These are phyloP conservation scores for Coemansia furcata DNA, from an alignment of 192 early-diverging fungal genomes.

Conservation along the genomic window DNA sequence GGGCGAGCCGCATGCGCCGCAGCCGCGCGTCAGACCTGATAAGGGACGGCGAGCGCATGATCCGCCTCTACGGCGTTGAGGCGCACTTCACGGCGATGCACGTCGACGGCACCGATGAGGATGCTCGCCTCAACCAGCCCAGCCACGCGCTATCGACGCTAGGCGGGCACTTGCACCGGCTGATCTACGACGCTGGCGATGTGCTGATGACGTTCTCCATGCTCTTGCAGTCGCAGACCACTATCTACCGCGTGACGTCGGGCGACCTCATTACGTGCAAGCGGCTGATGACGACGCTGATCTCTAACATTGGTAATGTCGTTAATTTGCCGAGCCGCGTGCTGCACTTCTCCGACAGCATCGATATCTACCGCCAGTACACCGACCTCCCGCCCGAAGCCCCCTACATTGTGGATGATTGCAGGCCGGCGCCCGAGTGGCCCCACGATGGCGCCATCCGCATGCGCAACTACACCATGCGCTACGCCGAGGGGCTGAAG, in stretches of 20 bases:
- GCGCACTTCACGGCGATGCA: conserved; percentile 58
- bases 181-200: conserved; percentile 52
- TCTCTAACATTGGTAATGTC: conserved; percentile 1
- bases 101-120: conserved; percentile 57
- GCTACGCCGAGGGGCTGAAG: conserved; percentile 54
- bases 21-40: conserved; percentile 16
- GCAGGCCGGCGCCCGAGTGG: conserved; percentile 61
- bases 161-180: conserved; percentile 45
- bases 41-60: conserved; percentile 61
- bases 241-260: conserved; percentile 9
- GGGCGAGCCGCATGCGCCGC: background rate
- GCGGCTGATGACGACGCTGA: background rate
- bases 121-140: conserved; percentile 55
- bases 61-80: conserved; percentile 64
- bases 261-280: conserved; percentile 18
- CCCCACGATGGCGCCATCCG: conserved; percentile 59
- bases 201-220: conserved; percentile 6
- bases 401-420: conserved; percentile 32
- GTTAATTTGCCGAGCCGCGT: conserved; percentile 11
- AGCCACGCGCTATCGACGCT: conserved; percentile 62
- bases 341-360: conserved; percentile 11
- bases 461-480: conserved; percentile 57
- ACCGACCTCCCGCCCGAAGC: conserved; percentile 46
- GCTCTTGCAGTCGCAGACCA: conserved; percentile 23
- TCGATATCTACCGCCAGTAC: conserved; percentile 32